Conservation (phyloP, 2,329 filamentous ascomycete species). For the Nemania sp. region DNA sequence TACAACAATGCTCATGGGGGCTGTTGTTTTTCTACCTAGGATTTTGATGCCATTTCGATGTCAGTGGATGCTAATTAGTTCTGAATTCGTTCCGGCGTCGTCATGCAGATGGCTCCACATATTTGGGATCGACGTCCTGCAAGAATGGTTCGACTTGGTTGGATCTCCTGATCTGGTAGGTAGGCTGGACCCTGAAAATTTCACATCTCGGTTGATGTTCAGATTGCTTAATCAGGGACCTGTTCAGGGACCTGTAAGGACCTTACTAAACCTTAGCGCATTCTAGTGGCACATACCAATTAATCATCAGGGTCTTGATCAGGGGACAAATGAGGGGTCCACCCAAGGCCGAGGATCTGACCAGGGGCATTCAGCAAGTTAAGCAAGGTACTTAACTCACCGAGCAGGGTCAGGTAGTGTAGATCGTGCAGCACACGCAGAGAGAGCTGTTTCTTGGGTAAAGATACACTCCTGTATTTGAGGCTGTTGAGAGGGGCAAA, state of each 20-base stretch:
- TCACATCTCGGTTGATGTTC: slow-evolving; percentile 3
- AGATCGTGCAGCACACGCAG: neutral
- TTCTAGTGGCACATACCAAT: neutral
- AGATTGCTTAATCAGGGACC: neutral
- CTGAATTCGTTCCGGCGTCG: too few species aligned
- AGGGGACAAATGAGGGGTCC: neutral
- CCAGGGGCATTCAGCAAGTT: neutral
- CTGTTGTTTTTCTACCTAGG: too few species aligned
- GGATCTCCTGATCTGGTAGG: slow-evolving; percentile 11
- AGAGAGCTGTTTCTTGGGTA: too few species aligned
- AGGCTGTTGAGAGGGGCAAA: too few species aligned
- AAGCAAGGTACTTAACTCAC: neutral
- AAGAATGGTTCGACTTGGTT: slow-evolving; percentile 14
- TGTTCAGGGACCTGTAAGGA: neutral
- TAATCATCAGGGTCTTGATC: neutral
- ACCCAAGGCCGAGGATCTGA: neutral
- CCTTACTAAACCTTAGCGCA: too few species aligned
- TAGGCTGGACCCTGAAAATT: slow-evolving; percentile 7
- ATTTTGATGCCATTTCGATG: neutral
- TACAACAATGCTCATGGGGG: too few species aligned
- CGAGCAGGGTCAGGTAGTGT: neutral
- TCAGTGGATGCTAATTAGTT: neutral
- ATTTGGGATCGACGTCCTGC: slow-evolving; percentile 10
- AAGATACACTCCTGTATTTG: too few species aligned
- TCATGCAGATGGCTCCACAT: neutral